Evolutionary conservation across 129 eudicot genomes (phyloP), one percentile per base, ranked within the genome.

Genomic region (Arctium lappa): DNA sequence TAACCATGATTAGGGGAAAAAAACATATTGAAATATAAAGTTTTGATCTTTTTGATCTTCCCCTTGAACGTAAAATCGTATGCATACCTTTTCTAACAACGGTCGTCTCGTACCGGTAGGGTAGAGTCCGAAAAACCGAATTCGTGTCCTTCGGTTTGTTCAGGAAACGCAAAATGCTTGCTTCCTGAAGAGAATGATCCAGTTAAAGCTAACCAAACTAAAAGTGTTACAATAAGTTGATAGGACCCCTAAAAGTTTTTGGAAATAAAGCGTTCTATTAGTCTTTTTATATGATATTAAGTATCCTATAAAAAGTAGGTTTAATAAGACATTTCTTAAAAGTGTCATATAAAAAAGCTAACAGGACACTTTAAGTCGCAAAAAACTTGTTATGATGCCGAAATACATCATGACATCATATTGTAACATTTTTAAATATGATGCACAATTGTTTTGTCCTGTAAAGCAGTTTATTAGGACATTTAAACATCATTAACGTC

Each of bases 161-260:
- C 38, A 71, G 53, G 74, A 56, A 16, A 37, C 30, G 60, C 83
- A 42, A 84, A 72, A 40, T 30, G 39, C 53, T 40, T 30, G 69
- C 62, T 22, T 63, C 80, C 80, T 84, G 86, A 71, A 38, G 0
- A 70, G 69, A 78, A 77, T n/a, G 39, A 56, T 77, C 27, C 53
- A 2, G 13, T n/a, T 33, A 4, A 53, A 77, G 38, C 77, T 8
- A 8, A 27, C 31, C 31, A 12, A 37, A 30, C 30, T 38, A 38
- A 46, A 46, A 10, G 4, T 46, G 15, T 46, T 46, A 46, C 15
- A 46, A 44, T 44, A 44, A 8, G 11, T 1, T 44, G 0, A 44
- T 10, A 44, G 8, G 44, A 39, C 7, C 44, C 7, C 44, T 22
- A 22, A 22, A 39, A 8, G 48, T 40, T 40, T 40, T 40, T 44